Percentiles rank a stretch among this genome's conserved stretches.
Conservation (phyloP, 2,329 filamentous ascomycete genomes). For the Nigrograna mackinnonii region DNA sequence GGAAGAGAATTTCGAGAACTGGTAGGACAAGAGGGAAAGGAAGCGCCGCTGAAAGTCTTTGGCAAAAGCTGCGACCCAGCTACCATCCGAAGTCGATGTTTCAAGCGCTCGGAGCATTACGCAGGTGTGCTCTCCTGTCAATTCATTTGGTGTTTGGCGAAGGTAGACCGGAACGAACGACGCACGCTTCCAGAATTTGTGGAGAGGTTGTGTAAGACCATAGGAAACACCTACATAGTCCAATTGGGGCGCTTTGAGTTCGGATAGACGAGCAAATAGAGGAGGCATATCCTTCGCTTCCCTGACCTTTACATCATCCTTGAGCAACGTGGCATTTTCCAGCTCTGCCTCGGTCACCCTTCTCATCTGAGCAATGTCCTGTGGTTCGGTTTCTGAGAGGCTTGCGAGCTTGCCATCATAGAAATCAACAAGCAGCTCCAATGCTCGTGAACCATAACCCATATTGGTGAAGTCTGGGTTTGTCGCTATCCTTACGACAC, state of each 20-base stretch:
- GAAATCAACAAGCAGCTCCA: slow-evolving; percentile 87
- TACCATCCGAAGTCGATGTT: slow-evolving; percentile 60
- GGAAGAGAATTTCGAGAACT: slow-evolving; percentile 82
- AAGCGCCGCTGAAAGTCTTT: slow-evolving; percentile 96
- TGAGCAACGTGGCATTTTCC: slow-evolving; percentile 72
- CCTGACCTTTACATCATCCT: slow-evolving; percentile 86
- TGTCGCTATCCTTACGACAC: slow-evolving; percentile 91
- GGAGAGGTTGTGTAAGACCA: slow-evolving; percentile 81
- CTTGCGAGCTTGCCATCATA: slow-evolving; percentile 92
- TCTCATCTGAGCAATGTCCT: slow-evolving; percentile 64
- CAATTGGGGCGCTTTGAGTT: slow-evolving; percentile 76
- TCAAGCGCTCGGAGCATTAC: slow-evolving; percentile 89
- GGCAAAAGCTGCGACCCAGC: slow-evolving; percentile 89
- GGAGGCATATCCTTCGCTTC: slow-evolving; percentile 93
- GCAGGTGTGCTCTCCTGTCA: slow-evolving; percentile 96
- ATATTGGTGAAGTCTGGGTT: slow-evolving; percentile 91
- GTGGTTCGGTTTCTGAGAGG: slow-evolving; percentile 71
- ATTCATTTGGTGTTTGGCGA: slow-evolving; percentile 90
- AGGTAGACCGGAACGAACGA: slow-evolving; percentile 89
- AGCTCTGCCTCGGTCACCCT: slow-evolving; percentile 84
- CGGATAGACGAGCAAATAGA: slow-evolving; percentile 83
- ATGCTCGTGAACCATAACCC: slow-evolving; percentile 90
- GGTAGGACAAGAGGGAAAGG: slow-evolving; percentile 84
- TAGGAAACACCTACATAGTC: slow-evolving; percentile 97
- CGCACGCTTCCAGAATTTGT: slow-evolving; percentile 96